Conservation (phyloP, 1,139 yeast species). For the Magnusiomyces suaveolens region DNA sequence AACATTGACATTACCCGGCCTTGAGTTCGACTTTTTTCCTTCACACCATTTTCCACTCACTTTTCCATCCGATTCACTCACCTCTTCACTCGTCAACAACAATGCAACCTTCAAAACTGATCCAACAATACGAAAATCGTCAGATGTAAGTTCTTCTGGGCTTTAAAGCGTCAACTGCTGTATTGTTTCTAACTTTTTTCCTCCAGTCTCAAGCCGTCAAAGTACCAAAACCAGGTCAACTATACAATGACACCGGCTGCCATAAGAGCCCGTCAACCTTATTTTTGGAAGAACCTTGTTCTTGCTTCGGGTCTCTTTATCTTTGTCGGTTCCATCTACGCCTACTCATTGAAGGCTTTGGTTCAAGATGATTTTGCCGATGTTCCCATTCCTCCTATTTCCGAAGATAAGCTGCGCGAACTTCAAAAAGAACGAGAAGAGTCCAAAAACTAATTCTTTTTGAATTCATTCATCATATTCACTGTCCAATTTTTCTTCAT, state of each 20-base stretch:
- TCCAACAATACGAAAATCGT: too few species aligned
- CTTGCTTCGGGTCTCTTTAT: slow-evolving; percentile 50
- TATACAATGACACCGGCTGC: slow-evolving; percentile 91
- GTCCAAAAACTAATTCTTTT: background rate
- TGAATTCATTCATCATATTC: background rate
- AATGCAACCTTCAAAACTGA: too few species aligned
- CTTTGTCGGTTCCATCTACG: slow-evolving; percentile 38
- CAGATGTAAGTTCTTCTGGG: too few species aligned
- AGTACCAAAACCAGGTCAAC: slow-evolving; percentile 65
- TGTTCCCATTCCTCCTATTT: slow-evolving; percentile 87
- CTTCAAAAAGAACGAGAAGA: slow-evolving; percentile 29
- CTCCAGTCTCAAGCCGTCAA: slow-evolving; percentile 29
- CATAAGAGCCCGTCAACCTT: slow-evolving; percentile 80
- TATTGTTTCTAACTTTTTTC: background rate
- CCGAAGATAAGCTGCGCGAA: slow-evolving; percentile 63
- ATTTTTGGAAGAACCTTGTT: slow-evolving; percentile 63
- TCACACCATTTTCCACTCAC: too few species aligned
- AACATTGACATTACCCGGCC: too few species aligned
- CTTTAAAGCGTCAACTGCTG: too few species aligned
- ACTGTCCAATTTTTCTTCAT: background rate
- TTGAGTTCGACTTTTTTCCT: too few species aligned
- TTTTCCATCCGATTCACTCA: too few species aligned
- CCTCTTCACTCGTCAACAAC: too few species aligned
- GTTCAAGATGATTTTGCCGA: slow-evolving; percentile 78
- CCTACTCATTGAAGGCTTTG: slow-evolving; percentile 62